These are phyloP conservation scores for Malus hybrid DNA, from an alignment of 331 rosid species.

Conservation along the genomic window DNA sequence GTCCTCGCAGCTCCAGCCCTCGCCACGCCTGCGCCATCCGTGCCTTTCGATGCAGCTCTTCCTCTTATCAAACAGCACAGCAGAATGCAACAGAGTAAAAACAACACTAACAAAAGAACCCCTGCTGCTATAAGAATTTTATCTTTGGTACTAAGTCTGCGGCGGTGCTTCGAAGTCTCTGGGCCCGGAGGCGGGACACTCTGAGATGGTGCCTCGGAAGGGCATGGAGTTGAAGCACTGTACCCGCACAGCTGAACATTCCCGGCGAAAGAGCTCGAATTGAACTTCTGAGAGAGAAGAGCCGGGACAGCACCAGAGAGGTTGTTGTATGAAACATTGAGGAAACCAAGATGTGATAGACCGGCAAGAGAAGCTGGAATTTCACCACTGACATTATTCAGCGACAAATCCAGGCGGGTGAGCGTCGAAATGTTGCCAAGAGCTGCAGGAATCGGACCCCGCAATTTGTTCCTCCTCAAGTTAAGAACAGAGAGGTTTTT, in stretches of 20 bases:
- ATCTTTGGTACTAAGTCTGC: conserved; percentile 65
- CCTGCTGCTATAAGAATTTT: conserved; percentile 81
- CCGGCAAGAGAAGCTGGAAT: conserved; percentile 55
- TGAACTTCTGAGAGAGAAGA: conserved; percentile 49
- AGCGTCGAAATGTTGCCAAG: conserved; percentile 59
- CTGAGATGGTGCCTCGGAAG: conserved; percentile 51
- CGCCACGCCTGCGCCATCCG: conserved; percentile 31
- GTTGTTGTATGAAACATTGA: conserved; percentile 75
- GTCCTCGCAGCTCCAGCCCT: conserved; percentile 27
- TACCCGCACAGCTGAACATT: conserved; percentile 80
- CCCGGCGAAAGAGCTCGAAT: conserved; percentile 70
- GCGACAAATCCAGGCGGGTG: conserved; percentile 61
- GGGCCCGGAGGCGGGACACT: conserved; percentile 28
- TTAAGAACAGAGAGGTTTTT: conserved; percentile 56
- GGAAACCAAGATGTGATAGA: conserved; percentile 36
- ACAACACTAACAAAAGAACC: conserved; percentile 45
- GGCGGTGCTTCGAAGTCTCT: conserved; percentile 22
- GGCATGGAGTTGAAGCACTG: conserved; percentile 50
- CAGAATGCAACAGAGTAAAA: conserved; percentile 51
- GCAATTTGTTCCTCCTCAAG: conserved; percentile 47
- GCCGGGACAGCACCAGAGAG: conserved; percentile 80
- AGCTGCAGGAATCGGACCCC: conserved; percentile 52
- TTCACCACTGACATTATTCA: conserved; percentile 61
- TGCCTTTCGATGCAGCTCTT: conserved; percentile 45
- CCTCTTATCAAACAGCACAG: conserved; percentile 51